Evolutionary conservation across 1,139 yeast species (phyloP).

Genomic region (Williopsis jadinii): DNA sequence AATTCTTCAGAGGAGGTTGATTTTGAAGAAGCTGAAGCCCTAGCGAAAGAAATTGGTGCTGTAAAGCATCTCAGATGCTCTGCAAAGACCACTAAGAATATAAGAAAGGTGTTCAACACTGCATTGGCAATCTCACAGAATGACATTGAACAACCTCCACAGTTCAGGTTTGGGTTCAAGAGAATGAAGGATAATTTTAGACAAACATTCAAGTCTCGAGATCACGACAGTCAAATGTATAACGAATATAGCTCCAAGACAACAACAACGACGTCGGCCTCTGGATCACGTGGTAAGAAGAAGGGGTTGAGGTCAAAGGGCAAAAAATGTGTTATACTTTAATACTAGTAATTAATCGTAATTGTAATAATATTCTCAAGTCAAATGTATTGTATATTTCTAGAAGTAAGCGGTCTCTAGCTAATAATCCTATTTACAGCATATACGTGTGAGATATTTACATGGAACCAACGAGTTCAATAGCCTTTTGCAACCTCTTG

Average conservation of each 20-base stretch:
- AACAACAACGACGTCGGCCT: too few relatives aligned
- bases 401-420: too few relatives aligned
- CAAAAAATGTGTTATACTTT: constrained; percentile 4
- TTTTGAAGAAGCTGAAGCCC: constrained; percentile 43
- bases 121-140: constrained; percentile 19
- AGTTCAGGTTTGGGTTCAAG: constrained; percentile 4
- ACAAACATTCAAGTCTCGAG: not conserved
- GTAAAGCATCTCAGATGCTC: constrained; percentile 77
- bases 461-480: not conserved
- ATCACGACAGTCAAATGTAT: not conserved
- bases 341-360: not conserved
- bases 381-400: too few relatives aligned
- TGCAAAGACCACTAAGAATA: constrained; percentile 62
- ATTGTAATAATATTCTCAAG: too few relatives aligned
- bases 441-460: not conserved
- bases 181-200: constrained; percentile 3
- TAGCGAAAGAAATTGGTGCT: constrained; percentile 66
- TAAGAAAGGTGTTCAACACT: constrained; percentile 56
- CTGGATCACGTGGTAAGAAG: constrained; percentile 1
- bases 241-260: not conserved
- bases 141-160: constrained; percentile 2
- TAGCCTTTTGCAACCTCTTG: constrained; percentile 28
- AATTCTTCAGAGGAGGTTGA: constrained; percentile 12
- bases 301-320: constrained; percentile 2
- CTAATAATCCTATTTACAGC: too few relatives aligned